These are phyloP conservation scores for Paramyrothecium roridum DNA, from an alignment of 2,329 filamentous ascomycete species.

Conservation along the genomic window DNA sequence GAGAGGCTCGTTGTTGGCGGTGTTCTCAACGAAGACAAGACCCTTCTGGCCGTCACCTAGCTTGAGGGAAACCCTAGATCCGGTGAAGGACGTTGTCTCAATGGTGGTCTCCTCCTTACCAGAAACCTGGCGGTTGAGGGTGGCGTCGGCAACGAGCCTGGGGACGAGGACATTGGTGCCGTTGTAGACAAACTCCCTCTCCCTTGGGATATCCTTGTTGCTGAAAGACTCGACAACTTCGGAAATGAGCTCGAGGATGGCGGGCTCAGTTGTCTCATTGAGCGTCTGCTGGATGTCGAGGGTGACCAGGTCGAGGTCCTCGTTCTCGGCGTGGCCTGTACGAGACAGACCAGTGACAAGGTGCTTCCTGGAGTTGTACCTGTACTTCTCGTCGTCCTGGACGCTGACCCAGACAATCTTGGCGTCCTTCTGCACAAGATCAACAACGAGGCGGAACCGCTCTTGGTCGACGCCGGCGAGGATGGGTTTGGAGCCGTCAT, in stretches of 20 bases:
- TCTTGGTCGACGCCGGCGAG: constrained; percentile 1
- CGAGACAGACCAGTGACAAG: constrained; percentile 7
- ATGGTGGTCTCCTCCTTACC: background rate
- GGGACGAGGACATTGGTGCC: constrained; percentile 7
- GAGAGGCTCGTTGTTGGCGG: constrained; percentile 2
- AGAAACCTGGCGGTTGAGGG: constrained; percentile 5
- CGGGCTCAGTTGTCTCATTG: background rate
- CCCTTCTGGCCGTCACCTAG: background rate
- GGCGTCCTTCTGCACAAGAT: constrained; percentile 4
- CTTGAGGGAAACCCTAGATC: background rate
- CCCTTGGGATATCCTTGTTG: constrained; percentile 2
- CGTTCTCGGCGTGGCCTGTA: constrained; percentile 8
- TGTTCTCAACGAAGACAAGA: constrained; percentile 1
- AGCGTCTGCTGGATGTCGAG: constrained; percentile 8
- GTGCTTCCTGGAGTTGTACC: constrained; percentile 5
- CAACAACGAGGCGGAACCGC: constrained; percentile 1
- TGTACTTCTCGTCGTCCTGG: constrained; percentile 4
- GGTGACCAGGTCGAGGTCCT: constrained; percentile 8
- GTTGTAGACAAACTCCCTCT: constrained; percentile 7
- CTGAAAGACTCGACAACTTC: constrained; percentile 2
- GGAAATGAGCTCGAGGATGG: constrained; percentile 2
- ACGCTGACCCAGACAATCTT: constrained; percentile 6
- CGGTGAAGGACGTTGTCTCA: background rate
- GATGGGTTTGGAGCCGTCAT: constrained; percentile 3
- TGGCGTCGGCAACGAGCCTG: constrained; percentile 4